Percentiles rank a stretch among this genome's conserved stretches.
These are phyloP conservation scores for Cystoderma amianthinum DNA, from an alignment of 768 basidiomycete genomes.

Conservation along the genomic window DNA sequence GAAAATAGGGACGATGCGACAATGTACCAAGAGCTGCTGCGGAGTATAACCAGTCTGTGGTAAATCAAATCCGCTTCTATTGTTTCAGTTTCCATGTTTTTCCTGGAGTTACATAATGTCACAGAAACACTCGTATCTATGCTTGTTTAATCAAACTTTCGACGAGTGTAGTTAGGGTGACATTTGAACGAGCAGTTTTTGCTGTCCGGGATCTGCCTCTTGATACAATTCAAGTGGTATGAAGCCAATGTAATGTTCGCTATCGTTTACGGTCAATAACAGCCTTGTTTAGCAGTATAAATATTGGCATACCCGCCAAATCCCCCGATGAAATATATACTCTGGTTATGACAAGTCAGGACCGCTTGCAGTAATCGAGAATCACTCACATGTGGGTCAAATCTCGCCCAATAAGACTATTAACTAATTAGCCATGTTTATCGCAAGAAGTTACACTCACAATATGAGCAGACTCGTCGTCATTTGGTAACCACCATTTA, in stretches of 20 bases:
- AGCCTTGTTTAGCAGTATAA: too few species aligned
- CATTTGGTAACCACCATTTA: slow-evolving; percentile 42
- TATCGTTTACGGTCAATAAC: too few species aligned
- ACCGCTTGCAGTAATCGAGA: neutral
- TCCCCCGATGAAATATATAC: slow-evolving; percentile 47
- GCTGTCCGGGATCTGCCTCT: slow-evolving; percentile 6
- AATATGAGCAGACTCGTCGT: slow-evolving; percentile 33
- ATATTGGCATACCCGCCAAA: slow-evolving; percentile 42
- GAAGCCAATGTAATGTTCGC: slow-evolving; percentile 44
- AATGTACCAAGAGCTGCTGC: neutral
- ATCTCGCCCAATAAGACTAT: slow-evolving; percentile 48
- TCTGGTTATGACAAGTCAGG: slow-evolving; percentile 17
- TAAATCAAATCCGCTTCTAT: neutral
- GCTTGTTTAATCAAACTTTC: too few species aligned
- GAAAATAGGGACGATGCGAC: neutral
- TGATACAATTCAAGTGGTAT: slow-evolving; percentile 41
- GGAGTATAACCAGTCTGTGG: neutral
- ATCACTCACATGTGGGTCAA: slow-evolving; percentile 41
- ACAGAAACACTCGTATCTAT: too few species aligned
- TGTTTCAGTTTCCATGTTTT: neutral
- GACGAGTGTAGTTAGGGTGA: too few species aligned
- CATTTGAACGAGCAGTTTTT: neutral
- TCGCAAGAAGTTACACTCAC: slow-evolving; percentile 15
- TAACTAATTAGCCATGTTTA: slow-evolving; percentile 1
- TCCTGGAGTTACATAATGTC: too few species aligned